Evolutionary conservation across 1,284 basidiomycete genomes (phyloP), one percentile per base, ranked within the genome.

Genomic region (Vanrija pseudolonga): DNA sequence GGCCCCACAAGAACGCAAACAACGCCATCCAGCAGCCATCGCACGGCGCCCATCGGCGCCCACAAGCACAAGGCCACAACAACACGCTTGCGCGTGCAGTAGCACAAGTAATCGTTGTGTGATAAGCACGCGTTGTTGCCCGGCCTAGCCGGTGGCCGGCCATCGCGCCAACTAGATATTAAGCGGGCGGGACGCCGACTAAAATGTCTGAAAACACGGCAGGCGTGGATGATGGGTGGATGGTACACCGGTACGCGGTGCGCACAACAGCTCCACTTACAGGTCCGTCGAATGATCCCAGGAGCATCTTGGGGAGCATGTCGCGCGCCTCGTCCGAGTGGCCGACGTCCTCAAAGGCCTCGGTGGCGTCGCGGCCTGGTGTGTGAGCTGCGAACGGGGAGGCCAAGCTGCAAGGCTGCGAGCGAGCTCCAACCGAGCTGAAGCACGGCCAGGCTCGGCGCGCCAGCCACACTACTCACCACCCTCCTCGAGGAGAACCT

Each of bases 271-370:
- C 26, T 11, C 7, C 39, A 74, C 74, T 57, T 50, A 78, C 77
- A 55, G 67, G 80, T 65, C 85, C 80, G 70, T 89, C 86, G 61
- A 94, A 89, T 9, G 88, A 83, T 48, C 90, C 91, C 48, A 93
- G 79, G 50, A 83, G 76, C 84, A 94, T 81, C 67, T 77, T 83
- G 58, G 84, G 83, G 54, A 99, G 82, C 60, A 96, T 83, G n/a
- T 81, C 86, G 56, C 95, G 86, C 17, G 95, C 96, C 77, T 98
- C 96, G 71, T 98, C 96, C 17, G 94, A 98, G 83, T 98, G 95
- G 43, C 96, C 95, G 46, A 98, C 94, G 76, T 98, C 96, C 80
- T 98, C 96, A 71, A 98, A 99, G 12, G 95, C 92, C 75, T 98
- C 96, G 42, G 95, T 96, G 24, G 92, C 93, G 76, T 98, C 94